Conservation (phyloP, 352 stramenopile genomes). For the Peronospora belbahrii region DNA sequence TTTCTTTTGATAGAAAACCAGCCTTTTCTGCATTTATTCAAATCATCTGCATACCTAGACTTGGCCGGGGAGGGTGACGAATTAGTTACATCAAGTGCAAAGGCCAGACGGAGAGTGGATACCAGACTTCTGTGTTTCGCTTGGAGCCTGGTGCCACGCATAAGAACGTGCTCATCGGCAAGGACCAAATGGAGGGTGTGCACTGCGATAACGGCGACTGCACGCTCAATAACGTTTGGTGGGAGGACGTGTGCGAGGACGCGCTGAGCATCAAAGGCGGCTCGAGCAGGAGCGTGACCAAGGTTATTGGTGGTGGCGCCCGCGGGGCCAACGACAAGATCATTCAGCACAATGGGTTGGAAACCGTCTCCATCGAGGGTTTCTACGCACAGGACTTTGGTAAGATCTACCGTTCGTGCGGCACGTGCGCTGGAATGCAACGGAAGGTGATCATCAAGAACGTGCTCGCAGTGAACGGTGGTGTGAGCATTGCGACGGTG, state of each 20-base stretch:
- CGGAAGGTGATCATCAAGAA: conserved; percentile 16
- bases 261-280: conserved; percentile 23
- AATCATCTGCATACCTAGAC: too few relatives aligned
- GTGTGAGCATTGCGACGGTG: conserved; percentile 11
- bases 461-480: conserved; percentile 12
- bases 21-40: too few relatives aligned
- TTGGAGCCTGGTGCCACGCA: conserved; percentile 19
- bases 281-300: conserved; percentile 10
- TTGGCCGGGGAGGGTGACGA: too few relatives aligned
- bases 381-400: conserved; percentile 14
- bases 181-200: conserved; percentile 9
- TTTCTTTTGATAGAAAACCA: too few relatives aligned
- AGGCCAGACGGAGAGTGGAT: conserved; percentile 16
- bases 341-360: conserved; percentile 8
- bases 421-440: too few relatives aligned
- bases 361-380: conserved; percentile 8
- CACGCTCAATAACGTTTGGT: conserved; percentile 21
- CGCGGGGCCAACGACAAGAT: conserved; percentile 9
- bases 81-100: conserved; percentile 35
- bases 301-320: conserved; percentile 13
- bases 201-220: conserved; percentile 13
- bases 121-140: conserved; percentile 27
- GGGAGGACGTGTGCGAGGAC: conserved; percentile 20
- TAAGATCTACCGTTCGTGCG: conserved; percentile 2
- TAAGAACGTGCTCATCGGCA: conserved; percentile 18